These are phyloP conservation scores for Sicyos edulis DNA, from an alignment of 306 rosid species.

Conservation along the genomic window DNA sequence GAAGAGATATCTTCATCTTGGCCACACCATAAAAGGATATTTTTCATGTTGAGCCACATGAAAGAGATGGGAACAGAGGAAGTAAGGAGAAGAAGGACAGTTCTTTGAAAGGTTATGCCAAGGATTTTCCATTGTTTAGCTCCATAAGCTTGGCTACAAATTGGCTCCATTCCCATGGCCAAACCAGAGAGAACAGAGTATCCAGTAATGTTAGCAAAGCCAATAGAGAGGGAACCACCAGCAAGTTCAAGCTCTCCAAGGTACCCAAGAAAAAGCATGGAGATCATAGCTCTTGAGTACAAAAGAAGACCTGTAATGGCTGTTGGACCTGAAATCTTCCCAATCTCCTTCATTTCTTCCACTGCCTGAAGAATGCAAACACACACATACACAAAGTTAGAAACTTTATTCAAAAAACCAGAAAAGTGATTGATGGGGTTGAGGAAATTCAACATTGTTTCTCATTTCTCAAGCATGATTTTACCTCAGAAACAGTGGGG, in stretches of 20 bases:
- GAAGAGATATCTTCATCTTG: conserved; percentile 72
- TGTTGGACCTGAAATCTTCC: conserved; percentile 80
- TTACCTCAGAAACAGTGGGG: no score
- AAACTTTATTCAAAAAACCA: no score
- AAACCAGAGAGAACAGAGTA: conserved; percentile 91
- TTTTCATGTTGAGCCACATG: conserved; percentile 74
- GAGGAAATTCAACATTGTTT: no score
- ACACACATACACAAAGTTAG: no score
- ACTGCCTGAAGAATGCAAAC: conserved; percentile 39
- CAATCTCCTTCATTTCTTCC: conserved; percentile 71
- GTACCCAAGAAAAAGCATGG: conserved; percentile 86
- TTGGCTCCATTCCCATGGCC: conserved; percentile 99
- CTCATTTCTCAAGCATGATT: no score
- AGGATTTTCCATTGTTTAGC: conserved; percentile 73
- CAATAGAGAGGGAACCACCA: conserved; percentile 87
- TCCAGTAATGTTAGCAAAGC: conserved; percentile 94
- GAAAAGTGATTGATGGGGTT: no score
- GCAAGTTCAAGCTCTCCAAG: conserved; percentile 90
- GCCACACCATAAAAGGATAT: conserved; percentile 67
- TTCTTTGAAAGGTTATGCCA: conserved; percentile 73
- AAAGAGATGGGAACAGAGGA: conserved; percentile 68
- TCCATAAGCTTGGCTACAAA: conserved; percentile 90
- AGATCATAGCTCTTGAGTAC: conserved; percentile 88
- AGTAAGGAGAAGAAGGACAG: conserved; percentile 68
- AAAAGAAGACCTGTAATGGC: conserved; percentile 62